phyloP scores from a whole-genome alignment of 2,329 filamentous ascomycete species.

The Coniochaeta ligniaria region DNA sequence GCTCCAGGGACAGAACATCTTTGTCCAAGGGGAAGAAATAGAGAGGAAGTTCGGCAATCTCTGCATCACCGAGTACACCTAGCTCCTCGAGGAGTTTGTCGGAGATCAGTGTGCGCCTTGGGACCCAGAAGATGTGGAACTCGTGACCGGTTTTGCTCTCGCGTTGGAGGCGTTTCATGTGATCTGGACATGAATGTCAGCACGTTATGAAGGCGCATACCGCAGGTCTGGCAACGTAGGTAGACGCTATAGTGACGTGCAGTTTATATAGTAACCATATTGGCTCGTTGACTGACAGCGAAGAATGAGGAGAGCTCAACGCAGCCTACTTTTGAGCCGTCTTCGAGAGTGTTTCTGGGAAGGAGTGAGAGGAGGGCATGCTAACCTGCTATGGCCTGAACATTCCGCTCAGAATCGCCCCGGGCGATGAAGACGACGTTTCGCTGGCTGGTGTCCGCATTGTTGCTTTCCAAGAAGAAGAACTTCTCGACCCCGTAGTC shows the following conservation, averaged over 20 bases:
- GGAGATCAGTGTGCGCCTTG: slow-evolving; percentile 82
- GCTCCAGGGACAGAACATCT: slow-evolving; percentile 84
- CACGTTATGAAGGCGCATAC: slow-evolving; percentile 45
- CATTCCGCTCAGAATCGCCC: slow-evolving; percentile 80
- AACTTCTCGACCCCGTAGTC: slow-evolving; percentile 98
- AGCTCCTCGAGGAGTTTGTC: slow-evolving; percentile 89
- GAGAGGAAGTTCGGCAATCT: slow-evolving; percentile 76
- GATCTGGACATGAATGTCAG: slow-evolving; percentile 61
- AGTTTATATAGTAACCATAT: slow-evolving; percentile 5
- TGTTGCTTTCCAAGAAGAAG: slow-evolving; percentile 92
- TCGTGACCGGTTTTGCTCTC: slow-evolving; percentile 89
- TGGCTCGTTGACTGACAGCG: slow-evolving; percentile 8
- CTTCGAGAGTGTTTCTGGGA: background rate
- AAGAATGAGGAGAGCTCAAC: slow-evolving; percentile 31
- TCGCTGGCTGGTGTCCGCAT: slow-evolving; percentile 87
- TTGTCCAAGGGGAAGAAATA: slow-evolving; percentile 89
- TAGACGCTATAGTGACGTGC: slow-evolving; percentile 28
- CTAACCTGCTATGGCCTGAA: slow-evolving; percentile 83
- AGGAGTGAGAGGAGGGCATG: slow-evolving; percentile 2
- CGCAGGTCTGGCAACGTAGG: slow-evolving; percentile 19
- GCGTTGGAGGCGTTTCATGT: slow-evolving; percentile 83
- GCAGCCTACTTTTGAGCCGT: slow-evolving; percentile 46
- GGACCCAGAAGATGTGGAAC: slow-evolving; percentile 94
- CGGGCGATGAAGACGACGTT: slow-evolving; percentile 92
- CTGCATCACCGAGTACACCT: slow-evolving; percentile 88